phyloP scores from a whole-genome alignment of 139 green algal species.

The Zygnema circumcarinatum region DNA sequence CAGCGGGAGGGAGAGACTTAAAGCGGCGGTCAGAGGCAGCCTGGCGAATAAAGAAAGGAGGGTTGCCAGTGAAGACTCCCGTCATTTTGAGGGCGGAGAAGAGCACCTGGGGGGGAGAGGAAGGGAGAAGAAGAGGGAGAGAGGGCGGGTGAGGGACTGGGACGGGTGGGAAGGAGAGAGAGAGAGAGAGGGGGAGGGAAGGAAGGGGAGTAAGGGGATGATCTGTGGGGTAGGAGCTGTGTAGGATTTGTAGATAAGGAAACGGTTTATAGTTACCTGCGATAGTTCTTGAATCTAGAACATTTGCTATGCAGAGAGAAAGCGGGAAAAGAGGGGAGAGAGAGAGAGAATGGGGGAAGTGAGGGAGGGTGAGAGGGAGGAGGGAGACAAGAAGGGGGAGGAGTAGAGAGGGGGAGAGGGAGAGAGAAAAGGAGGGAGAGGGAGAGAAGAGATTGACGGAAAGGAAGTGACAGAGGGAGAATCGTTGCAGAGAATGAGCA shows the following conservation, averaged over 20 bases:
- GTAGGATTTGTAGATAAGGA: too few species aligned
- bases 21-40: neutral
- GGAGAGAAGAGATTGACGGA: neutral
- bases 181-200: neutral
- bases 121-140: neutral
- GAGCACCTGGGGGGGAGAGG: neutral
- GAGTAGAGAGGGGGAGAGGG: neutral
- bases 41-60: neutral
- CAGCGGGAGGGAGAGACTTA: conserved; percentile 34
- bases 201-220: neutral
- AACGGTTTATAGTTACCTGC: too few species aligned
- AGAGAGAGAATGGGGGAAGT: neutral
- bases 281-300: too few species aligned
- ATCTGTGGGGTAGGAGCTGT: neutral
- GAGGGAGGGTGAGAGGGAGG: neutral
- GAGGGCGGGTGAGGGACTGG: neutral
- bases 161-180: neutral
- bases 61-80: conserved; percentile 16
- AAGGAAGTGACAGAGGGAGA: neutral
- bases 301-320: too few species aligned
- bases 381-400: too few species aligned
- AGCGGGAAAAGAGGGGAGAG: too few species aligned
- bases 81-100: conserved; percentile 4
- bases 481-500: neutral
- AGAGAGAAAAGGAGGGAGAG: neutral